A percentile compares a stretch with the other conserved stretches of the same genome.
phyloP scores from a whole-genome alignment of 805 yeast genomes.

The Cyberlindnera maritima region DNA sequence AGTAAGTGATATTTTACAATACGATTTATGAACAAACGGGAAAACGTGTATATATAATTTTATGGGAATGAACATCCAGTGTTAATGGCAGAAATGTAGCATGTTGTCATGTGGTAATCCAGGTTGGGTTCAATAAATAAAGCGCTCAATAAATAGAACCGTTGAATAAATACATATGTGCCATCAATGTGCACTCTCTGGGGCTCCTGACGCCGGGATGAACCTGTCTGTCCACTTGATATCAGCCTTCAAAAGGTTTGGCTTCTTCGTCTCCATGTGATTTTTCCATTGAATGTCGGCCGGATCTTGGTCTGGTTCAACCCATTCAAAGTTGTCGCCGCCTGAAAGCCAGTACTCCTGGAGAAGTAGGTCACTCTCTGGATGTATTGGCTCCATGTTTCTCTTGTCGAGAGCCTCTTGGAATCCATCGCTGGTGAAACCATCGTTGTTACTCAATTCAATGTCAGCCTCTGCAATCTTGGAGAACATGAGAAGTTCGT shows the following conservation, averaged over 20 bases:
- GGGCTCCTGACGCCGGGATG: constrained; percentile 8
- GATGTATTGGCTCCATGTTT: constrained; percentile 32
- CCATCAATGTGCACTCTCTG: neutral
- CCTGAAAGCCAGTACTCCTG: constrained; percentile 87
- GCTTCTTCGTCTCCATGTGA: constrained; percentile 13
- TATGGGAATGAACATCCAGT: neutral
- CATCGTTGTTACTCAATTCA: constrained; percentile 20
- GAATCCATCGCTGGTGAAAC: constrained; percentile 19
- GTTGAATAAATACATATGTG: no score
- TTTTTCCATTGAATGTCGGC: constrained; percentile 48
- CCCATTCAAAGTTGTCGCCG: constrained; percentile 87
- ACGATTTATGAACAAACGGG: constrained; percentile 1
- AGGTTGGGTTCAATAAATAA: neutral
- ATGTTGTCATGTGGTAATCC: no score
- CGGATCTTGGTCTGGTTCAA: constrained; percentile 88
- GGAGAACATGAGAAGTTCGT: constrained; percentile 65
- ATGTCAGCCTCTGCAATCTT: constrained; percentile 61
- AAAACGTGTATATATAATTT: neutral
- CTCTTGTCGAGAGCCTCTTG: constrained; percentile 8
- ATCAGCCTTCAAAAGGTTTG: constrained; percentile 13
- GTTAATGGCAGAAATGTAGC: no score
- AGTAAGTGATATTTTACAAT: constrained; percentile 1
- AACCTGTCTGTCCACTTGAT: constrained; percentile 24
- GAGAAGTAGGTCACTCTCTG: constrained; percentile 62
- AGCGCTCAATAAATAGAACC: neutral